Conservation (phyloP, 805 yeast genomes). For the Hanseniaspora thailandica region DNA sequence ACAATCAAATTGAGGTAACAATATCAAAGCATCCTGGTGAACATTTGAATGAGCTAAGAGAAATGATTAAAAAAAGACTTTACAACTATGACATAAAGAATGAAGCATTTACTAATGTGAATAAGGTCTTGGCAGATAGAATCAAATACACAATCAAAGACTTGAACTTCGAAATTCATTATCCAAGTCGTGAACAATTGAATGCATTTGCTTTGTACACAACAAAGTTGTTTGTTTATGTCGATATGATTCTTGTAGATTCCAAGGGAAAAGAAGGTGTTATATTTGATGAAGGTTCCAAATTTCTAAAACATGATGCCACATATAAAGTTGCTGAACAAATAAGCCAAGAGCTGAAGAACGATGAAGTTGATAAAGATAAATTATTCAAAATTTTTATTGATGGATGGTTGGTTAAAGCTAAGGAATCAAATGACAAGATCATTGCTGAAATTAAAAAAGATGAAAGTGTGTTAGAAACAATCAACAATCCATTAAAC, state of each 20-base stretch:
- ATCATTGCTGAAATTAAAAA: constrained; percentile 16
- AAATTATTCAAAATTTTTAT: not conserved
- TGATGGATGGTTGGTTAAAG: not conserved
- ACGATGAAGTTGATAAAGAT: not conserved
- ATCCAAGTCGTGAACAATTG: not conserved
- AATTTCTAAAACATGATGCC: not conserved
- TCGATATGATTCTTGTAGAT: not conserved
- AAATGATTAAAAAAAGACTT: not conserved
- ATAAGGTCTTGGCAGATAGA: not conserved
- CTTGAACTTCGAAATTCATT: not conserved
- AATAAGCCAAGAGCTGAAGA: not conserved
- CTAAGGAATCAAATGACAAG: constrained; percentile 3
- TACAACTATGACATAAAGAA: not conserved
- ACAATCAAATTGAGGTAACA: not conserved
- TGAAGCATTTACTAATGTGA: not conserved
- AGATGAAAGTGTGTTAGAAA: constrained; percentile 32
- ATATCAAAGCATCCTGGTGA: not conserved
- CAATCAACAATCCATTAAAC: constrained; percentile 42
- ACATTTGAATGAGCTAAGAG: not conserved
- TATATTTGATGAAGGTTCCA: not conserved
- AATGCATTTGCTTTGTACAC: not conserved
- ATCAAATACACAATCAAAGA: not conserved
- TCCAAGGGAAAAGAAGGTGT: not conserved
- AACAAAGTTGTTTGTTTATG: not conserved
- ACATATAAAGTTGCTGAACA: not conserved